phyloP scores from a whole-genome alignment of 768 basidiomycete species.

The Amanita rubescens region DNA sequence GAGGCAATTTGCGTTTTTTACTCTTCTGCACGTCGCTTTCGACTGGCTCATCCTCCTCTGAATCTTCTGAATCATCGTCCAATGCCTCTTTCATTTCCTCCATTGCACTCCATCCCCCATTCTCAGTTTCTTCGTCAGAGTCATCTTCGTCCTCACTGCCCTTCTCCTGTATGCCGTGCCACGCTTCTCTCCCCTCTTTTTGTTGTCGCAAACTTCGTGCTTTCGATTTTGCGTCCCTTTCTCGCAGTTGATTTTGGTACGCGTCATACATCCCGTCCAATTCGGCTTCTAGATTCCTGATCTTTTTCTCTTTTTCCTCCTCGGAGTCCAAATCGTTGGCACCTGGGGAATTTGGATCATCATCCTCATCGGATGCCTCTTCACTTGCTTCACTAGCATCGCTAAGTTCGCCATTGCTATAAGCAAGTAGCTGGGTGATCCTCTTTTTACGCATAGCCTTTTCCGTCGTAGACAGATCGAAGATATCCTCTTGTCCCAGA shows the following conservation, averaged over 20 bases:
- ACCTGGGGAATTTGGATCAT: slow-evolving; percentile 13
- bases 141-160: slow-evolving; percentile 33
- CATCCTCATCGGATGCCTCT: slow-evolving; percentile 36
- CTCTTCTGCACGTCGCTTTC: slow-evolving; percentile 34
- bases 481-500: slow-evolving; percentile 80
- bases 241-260: slow-evolving; percentile 73
- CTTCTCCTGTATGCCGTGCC: slow-evolving; percentile 60
- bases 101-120: slow-evolving; percentile 69
- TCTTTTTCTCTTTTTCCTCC: slow-evolving; percentile 61
- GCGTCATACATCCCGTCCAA: slow-evolving; percentile 85
- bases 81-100: slow-evolving; percentile 44
- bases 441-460: slow-evolving; percentile 30
- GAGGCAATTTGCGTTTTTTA: slow-evolving; percentile 28
- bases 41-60: slow-evolving; percentile 35
- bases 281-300: slow-evolving; percentile 68
- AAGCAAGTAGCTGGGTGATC: slow-evolving; percentile 27
- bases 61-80: slow-evolving; percentile 45
- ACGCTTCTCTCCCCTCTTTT: slow-evolving; percentile 71
- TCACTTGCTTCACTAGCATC: slow-evolving; percentile 35
- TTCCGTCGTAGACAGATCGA: slow-evolving; percentile 66
- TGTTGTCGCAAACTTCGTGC: slow-evolving; percentile 71
- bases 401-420: slow-evolving; percentile 14
- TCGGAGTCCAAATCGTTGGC: slow-evolving; percentile 46
- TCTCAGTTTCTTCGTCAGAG: slow-evolving; percentile 29
- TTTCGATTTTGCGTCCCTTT: slow-evolving; percentile 82